These are phyloP conservation scores for Nitzschia inconspicua DNA, from an alignment of 108 stramenopile genomes.

Conservation along the genomic window DNA sequence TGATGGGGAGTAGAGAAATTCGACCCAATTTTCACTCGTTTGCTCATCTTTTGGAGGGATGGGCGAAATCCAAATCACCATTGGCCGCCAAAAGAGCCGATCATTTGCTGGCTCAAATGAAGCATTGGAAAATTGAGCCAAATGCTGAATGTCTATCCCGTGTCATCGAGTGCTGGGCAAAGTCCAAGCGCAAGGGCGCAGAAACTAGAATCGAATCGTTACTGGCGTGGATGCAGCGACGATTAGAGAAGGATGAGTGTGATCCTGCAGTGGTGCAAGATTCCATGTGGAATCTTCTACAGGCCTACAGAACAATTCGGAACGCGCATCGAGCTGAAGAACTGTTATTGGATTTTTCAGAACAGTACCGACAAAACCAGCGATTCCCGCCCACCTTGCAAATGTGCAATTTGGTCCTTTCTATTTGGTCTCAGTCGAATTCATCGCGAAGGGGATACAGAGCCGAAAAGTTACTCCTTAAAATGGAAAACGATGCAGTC, in stretches of 20 bases:
- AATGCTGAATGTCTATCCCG: conserved; percentile 7
- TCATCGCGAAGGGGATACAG: conserved; percentile 16
- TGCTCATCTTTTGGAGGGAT: neutral
- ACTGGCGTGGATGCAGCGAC: neutral
- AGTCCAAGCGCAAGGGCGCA: conserved; percentile 3
- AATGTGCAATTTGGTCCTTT: conserved; percentile 17
- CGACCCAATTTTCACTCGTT: neutral
- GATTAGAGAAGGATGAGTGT: neutral
- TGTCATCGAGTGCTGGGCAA: conserved; percentile 19
- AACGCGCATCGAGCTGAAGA: conserved; percentile 29
- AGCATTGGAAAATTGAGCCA: neutral
- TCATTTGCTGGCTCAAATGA: conserved; percentile 1
- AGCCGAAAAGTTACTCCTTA: conserved; percentile 21
- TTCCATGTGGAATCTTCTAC: conserved; percentile 5
- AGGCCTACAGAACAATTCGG: conserved; percentile 10
- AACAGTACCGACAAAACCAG: neutral
- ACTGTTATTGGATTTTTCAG: conserved; percentile 14
- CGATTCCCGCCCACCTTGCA: conserved; percentile 9
- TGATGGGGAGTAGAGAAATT: neutral
- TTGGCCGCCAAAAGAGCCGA: conserved; percentile 10
- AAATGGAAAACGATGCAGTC: neutral
- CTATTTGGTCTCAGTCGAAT: conserved; percentile 18
- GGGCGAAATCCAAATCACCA: conserved; percentile 12
- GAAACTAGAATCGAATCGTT: conserved; percentile 17
- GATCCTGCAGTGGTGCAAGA: neutral